Base-by-base conservation (phyloP, 2,329 filamentous ascomycete species). In the Ceratocystiopsis minuta region DNA sequence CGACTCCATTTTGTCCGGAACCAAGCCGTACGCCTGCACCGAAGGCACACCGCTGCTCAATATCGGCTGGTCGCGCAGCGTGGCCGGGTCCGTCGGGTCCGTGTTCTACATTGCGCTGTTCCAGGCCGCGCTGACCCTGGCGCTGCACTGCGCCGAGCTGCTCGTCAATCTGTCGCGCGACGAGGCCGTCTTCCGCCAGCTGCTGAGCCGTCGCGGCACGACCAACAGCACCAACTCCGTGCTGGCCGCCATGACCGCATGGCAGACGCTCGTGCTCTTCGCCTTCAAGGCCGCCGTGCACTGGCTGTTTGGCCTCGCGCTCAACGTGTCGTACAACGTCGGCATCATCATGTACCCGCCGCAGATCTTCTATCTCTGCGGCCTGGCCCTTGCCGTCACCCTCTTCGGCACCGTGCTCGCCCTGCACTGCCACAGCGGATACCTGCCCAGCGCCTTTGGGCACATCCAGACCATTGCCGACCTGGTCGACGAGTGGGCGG, bases 401-500 rank as follows among this genome's bases (percentile, higher is more conserved):
- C 16, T 53, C 4, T 56, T 57, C 34, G 47, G 52, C 9, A 48
- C 52, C 16, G 48, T 45, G 28, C 46, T 52, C n/a, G 51, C 45
- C 13, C 36, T 51, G 2, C 45, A 46, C 9, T 44, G 45, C 13
- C 50, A 51, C 11, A 37, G 42, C 10, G 55, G 54, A 11, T 43
- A 45, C 16, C 46, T 54, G 11, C 55, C 55, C 7, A 49, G 52
- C 6, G 47, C 53, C 10, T 57, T 49, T 38, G 55, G 55, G 2
- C 55, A 57, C 44, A 45, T 57, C n/a, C 54, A 54, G 39, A 57
- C 54, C 10, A 51, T 57, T 34, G 52, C 49, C 31, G 52, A 57
- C 46, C 43, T 57, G 28, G 48, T 57, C 34, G 54, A 57, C 48
- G 53, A 54, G 11, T 56, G 53, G 54, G 42, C 50, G 24, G 46